Base-by-base conservation (phyloP, 2,329 filamentous ascomycete genomes). In the Botrytis cinerea region DNA sequence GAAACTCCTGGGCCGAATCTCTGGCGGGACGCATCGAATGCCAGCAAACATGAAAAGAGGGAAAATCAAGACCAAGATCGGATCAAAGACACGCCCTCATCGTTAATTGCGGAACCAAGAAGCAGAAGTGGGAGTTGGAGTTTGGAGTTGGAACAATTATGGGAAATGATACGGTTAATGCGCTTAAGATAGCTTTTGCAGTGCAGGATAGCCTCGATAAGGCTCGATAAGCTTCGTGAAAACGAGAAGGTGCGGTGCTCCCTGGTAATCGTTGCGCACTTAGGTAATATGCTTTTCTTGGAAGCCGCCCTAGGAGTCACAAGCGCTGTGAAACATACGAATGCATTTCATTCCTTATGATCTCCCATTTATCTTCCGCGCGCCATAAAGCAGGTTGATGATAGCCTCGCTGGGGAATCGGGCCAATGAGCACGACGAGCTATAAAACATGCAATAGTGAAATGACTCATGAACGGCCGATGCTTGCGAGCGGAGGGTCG, bases 291-390 rank as follows among this genome's bases (percentile, higher is more conserved):
- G 20, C 22, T 8, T 38, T 61, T 62, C 60, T 62, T 62, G 38
- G 60, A 62, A 62, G 60, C 22, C 12, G 22, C n/a, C 25, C n/a
- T 9, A n/a, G 4, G 20, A 71, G 69, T 71, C 69, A 71, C 57
- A 71, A 71, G 32, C 32, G 57, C 46, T 46, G 69, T 71, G 69
- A 71, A 71, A 71, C 69, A 71, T 46, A 46, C 45, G 28, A 38
- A 12, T 51, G 63, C 45, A 38, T 45, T 67, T 48, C 45, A 38
- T 66, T 66, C 63, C 63, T 66, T n/a, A 35, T 66, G 63, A 67
- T 67, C 63, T 51, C 16, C 14, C 2, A 51, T 38, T 67, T 14
- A 32, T 18, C 18, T 28, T 57, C 51, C n/a, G 51, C n/a, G 18
- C 28, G 51, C 51, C 51, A 57, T 28, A 57, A 51, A 68, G 63